Base-by-base conservation (phyloP, 495 filamentous ascomycete genomes). In the Bacidia rubella region DNA sequence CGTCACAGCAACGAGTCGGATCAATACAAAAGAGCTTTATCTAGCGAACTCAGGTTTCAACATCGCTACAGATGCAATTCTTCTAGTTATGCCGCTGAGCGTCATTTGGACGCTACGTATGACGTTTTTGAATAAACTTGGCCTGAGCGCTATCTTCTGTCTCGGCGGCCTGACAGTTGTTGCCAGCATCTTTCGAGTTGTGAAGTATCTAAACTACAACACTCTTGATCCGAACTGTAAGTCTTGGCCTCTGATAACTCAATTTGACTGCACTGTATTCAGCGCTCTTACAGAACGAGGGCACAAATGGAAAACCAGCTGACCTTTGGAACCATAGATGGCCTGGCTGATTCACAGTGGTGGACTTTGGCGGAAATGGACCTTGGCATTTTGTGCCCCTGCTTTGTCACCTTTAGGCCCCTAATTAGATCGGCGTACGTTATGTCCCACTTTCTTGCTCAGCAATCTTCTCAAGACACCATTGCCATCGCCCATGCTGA, bases 1-100 rank as follows among this genome's bases (percentile, higher is more conserved):
- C 19, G 32, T 62, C 22, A 45, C 22, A 12, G 52, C 49, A 11
- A 51, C 39, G 15, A 45, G 41, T 24, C 63, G 59, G n/a, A 54
- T 64, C 4, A 40, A 49, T 21, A 27, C 52, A 5, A n/a, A 44
- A 5, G 35, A 43, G 4, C 44, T 54, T 0, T 66, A 60, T 58
- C 62, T 66, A 56, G 58, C 45, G 1, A 67, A 59, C 53, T 62
- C 61, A 1, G 52, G 51, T 54, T 19, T 68, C n/a, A 59, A 60
- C 20, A 60, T 71, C n/a, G 43, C 46, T 0, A 66, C 63, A n/a
- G 70, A 72, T 56, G 19, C 66, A 0, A 27, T 72, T 7, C 66
- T 71, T 15, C 65, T 70, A 47, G 3, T 65, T 38, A 51, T 73
- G 10, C 69, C 69, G 7, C 60, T 71, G 55, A 57, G 62, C 2